phyloP scores from a whole-genome alignment of 768 basidiomycete species.

The Pulveroboletus frians region DNA sequence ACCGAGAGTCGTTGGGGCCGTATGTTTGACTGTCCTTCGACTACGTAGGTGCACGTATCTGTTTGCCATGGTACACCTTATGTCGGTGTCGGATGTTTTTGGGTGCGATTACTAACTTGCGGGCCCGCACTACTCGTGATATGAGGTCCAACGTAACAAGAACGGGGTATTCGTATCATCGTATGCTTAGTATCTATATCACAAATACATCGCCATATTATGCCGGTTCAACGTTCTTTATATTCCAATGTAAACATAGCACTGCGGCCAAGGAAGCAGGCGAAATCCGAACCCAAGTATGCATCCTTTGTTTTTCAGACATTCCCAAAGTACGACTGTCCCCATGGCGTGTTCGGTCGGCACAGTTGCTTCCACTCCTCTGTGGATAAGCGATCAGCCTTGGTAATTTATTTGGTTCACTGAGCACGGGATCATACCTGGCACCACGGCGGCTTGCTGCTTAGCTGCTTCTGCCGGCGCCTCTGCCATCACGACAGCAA shows the following conservation, averaged over 20 bases:
- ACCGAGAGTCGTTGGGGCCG: too few species aligned
- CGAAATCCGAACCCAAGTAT: not conserved
- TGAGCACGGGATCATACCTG: constrained; percentile 13
- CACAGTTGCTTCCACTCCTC: constrained; percentile 22
- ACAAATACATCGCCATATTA: too few species aligned
- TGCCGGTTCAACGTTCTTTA: not conserved
- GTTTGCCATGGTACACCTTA: too few species aligned
- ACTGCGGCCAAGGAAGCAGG: not conserved
- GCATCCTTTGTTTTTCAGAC: not conserved
- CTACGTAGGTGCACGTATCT: too few species aligned
- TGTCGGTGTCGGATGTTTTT: too few species aligned
- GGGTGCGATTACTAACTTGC: too few species aligned
- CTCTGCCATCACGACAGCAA: constrained; percentile 30
- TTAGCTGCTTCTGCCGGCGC: constrained; percentile 2
- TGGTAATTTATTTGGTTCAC: too few species aligned
- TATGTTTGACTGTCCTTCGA: too few species aligned
- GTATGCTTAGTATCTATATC: too few species aligned
- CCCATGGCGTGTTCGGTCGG: not conserved
- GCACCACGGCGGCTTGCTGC: constrained; percentile 13
- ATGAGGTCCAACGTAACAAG: too few species aligned
- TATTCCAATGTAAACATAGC: not conserved
- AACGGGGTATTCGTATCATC: too few species aligned
- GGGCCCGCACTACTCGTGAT: too few species aligned
- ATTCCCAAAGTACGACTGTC: not conserved
- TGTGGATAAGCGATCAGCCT: constrained; percentile 3